phyloP scores from a whole-genome alignment of 2,329 filamentous ascomycete species.

The Trichoderma sp. region DNA sequence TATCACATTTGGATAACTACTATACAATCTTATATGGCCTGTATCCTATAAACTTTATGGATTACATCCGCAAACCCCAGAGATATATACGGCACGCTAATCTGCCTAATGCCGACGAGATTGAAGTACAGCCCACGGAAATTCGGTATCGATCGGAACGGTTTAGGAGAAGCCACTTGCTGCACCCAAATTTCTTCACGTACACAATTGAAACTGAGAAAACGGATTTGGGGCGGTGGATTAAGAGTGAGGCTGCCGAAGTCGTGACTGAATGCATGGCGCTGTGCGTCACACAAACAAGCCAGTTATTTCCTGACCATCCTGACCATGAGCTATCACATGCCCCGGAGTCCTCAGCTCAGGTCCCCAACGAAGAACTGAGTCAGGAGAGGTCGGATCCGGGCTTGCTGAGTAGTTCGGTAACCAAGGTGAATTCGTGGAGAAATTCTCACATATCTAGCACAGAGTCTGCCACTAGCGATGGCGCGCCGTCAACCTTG shows the following conservation, averaged over 20 bases:
- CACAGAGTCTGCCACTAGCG: slow-evolving; percentile 48
- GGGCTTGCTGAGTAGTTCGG: slow-evolving; percentile 48
- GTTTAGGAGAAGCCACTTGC: slow-evolving; percentile 71
- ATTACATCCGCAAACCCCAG: slow-evolving; percentile 81
- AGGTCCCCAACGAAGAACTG: slow-evolving; percentile 38
- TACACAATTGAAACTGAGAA: slow-evolving; percentile 80
- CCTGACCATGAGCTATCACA: slow-evolving; percentile 35
- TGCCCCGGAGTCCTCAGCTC: slow-evolving; percentile 32
- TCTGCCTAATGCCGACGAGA: slow-evolving; percentile 69
- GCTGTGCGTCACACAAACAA: slow-evolving; percentile 52
- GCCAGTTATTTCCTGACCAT: slow-evolving; percentile 35
- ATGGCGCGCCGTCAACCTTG: slow-evolving; percentile 43
- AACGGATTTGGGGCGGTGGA: slow-evolving; percentile 74
- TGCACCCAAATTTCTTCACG: slow-evolving; percentile 85
- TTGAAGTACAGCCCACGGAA: slow-evolving; percentile 77
- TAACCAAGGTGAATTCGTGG: slow-evolving; percentile 51
- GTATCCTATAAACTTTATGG: slow-evolving; percentile 85
- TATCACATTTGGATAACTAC: slow-evolving; percentile 72
- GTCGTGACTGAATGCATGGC: slow-evolving; percentile 79
- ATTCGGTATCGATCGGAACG: slow-evolving; percentile 76
- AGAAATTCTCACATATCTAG: slow-evolving; percentile 58
- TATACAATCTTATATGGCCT: slow-evolving; percentile 83
- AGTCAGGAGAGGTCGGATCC: slow-evolving; percentile 44
- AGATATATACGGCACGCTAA: slow-evolving; percentile 76
- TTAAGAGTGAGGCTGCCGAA: slow-evolving; percentile 78